Conservation (phyloP, 352 stramenopile genomes). For the Phytophthora vignae region DNA sequence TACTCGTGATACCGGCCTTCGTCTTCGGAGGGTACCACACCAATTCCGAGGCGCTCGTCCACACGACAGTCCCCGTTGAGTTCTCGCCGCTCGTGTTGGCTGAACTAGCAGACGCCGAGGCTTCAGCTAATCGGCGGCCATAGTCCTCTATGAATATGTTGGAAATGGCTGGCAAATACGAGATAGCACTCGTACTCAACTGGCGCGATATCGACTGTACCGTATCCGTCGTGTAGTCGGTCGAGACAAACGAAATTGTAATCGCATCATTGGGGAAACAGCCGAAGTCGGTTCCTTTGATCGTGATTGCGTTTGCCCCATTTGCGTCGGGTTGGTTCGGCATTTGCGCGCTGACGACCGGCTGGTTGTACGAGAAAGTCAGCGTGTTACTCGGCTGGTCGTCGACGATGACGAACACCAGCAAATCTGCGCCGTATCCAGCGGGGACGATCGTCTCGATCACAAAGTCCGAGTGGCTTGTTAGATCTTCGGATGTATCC, state of each 20-base stretch:
- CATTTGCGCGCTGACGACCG: conserved; percentile 63
- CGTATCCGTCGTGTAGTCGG: neutral
- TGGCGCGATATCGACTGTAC: conserved; percentile 31
- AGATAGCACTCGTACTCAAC: conserved; percentile 4
- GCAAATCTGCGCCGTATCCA: conserved; percentile 53
- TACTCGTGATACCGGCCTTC: conserved; percentile 57
- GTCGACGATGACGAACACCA: conserved; percentile 59
- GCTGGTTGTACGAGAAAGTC: conserved; percentile 66
- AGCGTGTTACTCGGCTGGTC: conserved; percentile 59
- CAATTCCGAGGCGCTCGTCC: conserved; percentile 57
- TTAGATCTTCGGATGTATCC: conserved; percentile 42
- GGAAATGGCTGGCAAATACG: neutral
- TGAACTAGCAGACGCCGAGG: conserved; percentile 5
- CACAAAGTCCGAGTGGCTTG: conserved; percentile 55
- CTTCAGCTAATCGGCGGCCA: conserved; percentile 14
- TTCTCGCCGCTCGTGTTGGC: conserved; percentile 25
- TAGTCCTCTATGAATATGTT: conserved; percentile 9
- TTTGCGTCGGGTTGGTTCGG: conserved; percentile 74
- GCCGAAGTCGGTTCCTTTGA: conserved; percentile 69
- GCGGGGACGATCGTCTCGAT: conserved; percentile 56
- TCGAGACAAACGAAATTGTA: conserved; percentile 50
- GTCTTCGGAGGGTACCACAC: conserved; percentile 71
- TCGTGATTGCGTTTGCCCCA: conserved; percentile 64
- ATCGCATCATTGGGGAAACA: conserved; percentile 72
- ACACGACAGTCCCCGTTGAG: conserved; percentile 46